phyloP scores from a whole-genome alignment of 164 flowering plant genomes.

The Chimonanthus salicifolius region DNA sequence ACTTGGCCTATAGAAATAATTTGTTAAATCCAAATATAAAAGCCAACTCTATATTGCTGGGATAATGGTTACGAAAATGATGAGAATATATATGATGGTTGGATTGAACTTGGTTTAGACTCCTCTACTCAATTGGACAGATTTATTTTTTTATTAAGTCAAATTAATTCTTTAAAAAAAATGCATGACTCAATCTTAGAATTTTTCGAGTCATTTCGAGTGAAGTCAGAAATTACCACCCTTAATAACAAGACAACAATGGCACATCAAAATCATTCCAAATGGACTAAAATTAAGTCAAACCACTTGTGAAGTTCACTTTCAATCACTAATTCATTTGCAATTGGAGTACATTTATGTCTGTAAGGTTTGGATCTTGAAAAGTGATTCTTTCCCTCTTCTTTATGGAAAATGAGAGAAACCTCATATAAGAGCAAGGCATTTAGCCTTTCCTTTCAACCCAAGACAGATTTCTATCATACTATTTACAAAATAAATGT shows the following conservation, averaged over 20 bases:
- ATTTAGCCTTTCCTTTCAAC: slow-evolving; percentile 15
- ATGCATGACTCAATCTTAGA: too few relatives aligned
- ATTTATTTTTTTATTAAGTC: too few relatives aligned
- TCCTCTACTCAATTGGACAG: too few relatives aligned
- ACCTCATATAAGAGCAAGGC: slow-evolving; percentile 9
- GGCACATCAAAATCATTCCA: background rate
- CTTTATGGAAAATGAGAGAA: background rate
- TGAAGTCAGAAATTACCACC: too few relatives aligned
- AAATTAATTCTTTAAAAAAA: too few relatives aligned
- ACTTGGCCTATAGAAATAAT: too few relatives aligned
- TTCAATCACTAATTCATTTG: background rate
- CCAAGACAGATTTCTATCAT: slow-evolving; percentile 3
- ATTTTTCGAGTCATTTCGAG: too few relatives aligned
- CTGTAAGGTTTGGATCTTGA: background rate
- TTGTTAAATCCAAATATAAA: too few relatives aligned
- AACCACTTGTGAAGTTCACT: background rate
- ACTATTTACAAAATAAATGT: background rate
- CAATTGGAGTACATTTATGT: background rate
- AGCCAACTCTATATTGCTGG: too few relatives aligned
- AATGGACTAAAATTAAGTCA: background rate
- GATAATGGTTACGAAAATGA: too few relatives aligned
- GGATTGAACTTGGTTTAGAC: too few relatives aligned
- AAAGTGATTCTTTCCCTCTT: slow-evolving; percentile 14
- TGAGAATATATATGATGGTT: too few relatives aligned
- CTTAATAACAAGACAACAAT: background rate